phyloP scores from a whole-genome alignment of 1,284 basidiomycete species.

The Trichosporon sp. region DNA sequence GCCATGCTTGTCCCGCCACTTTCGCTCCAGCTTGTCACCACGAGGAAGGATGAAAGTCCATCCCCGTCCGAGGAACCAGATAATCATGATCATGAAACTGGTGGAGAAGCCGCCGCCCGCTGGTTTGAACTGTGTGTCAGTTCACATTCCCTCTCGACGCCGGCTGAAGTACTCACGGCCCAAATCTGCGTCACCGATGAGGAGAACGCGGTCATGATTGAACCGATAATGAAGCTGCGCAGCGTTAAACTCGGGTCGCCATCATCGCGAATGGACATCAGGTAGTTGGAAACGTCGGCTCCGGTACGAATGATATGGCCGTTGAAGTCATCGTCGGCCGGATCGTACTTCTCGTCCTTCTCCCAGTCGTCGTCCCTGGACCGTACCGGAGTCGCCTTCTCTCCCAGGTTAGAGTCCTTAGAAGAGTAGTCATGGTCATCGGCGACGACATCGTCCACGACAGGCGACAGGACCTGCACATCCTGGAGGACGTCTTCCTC shows the following conservation, averaged over 20 bases:
- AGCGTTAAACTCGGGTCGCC: conserved; percentile 58
- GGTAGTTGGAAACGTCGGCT: conserved; percentile 57
- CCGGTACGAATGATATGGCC: conserved; percentile 43
- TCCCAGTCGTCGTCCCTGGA: background rate
- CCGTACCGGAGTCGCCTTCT: background rate
- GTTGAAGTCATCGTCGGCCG: background rate
- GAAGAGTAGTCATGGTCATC: too few species aligned
- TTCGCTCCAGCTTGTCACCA: conserved; percentile 48
- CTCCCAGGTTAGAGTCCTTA: background rate
- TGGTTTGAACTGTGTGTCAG: conserved; percentile 56
- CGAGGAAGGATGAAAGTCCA: conserved; percentile 50
- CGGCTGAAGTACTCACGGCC: conserved; percentile 5
- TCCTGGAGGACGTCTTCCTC: background rate
- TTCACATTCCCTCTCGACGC: background rate
- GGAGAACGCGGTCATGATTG: conserved; percentile 56
- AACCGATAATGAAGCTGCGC: conserved; percentile 57
- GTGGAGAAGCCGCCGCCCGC: conserved; percentile 54
- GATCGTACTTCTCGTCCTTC: background rate
- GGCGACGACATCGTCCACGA: background rate
- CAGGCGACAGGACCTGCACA: background rate
- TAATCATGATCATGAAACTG: conserved; percentile 59
- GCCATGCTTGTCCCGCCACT: conserved; percentile 50
- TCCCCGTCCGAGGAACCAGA: conserved; percentile 54
- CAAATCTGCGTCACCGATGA: conserved; percentile 46
- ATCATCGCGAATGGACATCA: conserved; percentile 60